These are phyloP conservation scores for Solanum gandarillasii DNA, from an alignment of 257 asterid genomes.

Conservation along the genomic window DNA sequence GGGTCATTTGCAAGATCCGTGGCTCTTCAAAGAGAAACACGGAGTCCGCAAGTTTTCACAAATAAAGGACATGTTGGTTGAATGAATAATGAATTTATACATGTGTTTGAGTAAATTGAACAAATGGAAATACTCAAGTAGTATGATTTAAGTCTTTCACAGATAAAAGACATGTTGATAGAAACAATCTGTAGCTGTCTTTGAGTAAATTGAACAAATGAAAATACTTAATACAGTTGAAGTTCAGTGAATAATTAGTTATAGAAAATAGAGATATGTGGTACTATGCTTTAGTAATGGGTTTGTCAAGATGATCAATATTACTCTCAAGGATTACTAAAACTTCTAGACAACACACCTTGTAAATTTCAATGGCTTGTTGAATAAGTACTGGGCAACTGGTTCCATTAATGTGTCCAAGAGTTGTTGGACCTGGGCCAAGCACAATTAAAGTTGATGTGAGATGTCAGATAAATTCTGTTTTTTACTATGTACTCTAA, in stretches of 20 bases:
- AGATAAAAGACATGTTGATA: neutral
- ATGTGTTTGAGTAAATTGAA: neutral
- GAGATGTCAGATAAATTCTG: neutral
- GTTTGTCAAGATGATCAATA: neutral
- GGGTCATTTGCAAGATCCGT: neutral
- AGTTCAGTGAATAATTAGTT: neutral
- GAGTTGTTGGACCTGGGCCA: neutral
- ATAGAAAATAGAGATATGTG: neutral
- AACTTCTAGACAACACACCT: neutral
- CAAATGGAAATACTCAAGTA: neutral
- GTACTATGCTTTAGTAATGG: neutral
- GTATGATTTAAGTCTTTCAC: neutral
- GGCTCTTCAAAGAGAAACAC: neutral
- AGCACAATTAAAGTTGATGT: neutral
- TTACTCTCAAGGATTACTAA: neutral
- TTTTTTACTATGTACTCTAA: neutral
- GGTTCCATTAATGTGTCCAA: neutral
- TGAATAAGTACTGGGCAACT: neutral
- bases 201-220: neutral
- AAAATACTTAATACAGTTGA: neutral
- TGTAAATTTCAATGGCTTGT: neutral
- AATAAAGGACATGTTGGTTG: neutral
- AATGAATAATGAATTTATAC: neutral
- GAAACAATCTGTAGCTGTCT: neutral
- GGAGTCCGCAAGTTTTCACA: neutral